Evolutionary conservation across 1,284 basidiomycete species (phyloP).

Genomic region (Ceratorhiza oryzae-sativae): DNA sequence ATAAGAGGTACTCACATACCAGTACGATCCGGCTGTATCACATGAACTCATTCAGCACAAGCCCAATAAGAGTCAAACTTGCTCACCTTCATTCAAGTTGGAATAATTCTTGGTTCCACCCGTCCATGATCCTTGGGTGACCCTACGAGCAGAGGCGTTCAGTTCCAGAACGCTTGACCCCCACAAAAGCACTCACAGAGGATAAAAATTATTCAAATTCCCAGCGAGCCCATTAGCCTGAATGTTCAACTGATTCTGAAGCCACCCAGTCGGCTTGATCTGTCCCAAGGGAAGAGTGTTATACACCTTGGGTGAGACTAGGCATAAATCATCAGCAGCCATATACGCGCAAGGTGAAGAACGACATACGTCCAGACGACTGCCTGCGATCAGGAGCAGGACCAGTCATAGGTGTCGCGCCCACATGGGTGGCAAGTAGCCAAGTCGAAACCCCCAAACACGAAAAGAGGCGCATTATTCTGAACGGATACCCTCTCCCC

Average conservation of each 20-base stretch:
- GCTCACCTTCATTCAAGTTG: conserved; percentile 33
- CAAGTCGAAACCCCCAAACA: not conserved
- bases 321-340: not conserved
- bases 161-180: not conserved
- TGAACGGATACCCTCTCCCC: no score
- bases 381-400: not conserved
- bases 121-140: conserved; percentile 25
- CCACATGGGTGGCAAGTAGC: not conserved
- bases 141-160: not conserved
- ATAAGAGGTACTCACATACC: conserved; percentile 26
- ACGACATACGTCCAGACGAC: conserved; percentile 1
- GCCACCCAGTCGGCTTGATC: conserved; percentile 35
- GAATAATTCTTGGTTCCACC: conserved; percentile 33
- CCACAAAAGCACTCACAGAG: conserved; percentile 17
- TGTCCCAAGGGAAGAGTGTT: conserved; percentile 24
- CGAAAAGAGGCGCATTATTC: no score
- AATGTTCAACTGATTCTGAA: conserved; percentile 22
- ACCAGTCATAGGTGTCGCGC: not conserved
- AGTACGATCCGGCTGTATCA: conserved; percentile 33
- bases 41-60: not conserved
- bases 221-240: conserved; percentile 31
- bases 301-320: conserved; percentile 24
- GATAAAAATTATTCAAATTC: conserved; percentile 30
- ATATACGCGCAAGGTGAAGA: not conserved
- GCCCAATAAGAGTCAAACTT: not conserved